Evolutionary conservation across 352 stramenopile species (phyloP), one percentile per base, ranked within the genome.

Genomic region (Globisporangium carolinianum): DNA sequence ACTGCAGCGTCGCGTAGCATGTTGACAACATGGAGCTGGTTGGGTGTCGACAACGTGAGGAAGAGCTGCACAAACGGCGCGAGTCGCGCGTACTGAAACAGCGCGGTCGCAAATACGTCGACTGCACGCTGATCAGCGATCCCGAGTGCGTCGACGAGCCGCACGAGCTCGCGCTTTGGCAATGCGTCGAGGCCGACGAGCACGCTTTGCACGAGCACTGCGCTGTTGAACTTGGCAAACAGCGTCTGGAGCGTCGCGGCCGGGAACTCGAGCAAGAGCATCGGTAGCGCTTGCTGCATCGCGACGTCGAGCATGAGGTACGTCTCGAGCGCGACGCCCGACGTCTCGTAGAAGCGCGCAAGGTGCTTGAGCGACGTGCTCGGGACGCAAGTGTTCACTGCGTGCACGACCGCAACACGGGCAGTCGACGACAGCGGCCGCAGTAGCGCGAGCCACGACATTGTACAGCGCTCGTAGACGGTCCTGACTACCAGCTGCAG

Each of bases 291-390:
- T 0, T 45, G 18, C 3, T 53, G 62, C 43, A 86, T 65, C 0
- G 60, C 47, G 0, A 56, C 52, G 37, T 79, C 71, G 1, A 89
- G 46, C 35, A 77, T 73, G 36, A 89, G 56, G 6, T 82, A 61
- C 37, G 66, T 78, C 12, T 49, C 51, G 2, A 76, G 61, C 6
- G 71, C 51, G 4, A 75, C 55, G 0, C 56, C 64, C 0, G 79
- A 78, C 35, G 77, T 78, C 48, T 86, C 72, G 62, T 78, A 75
- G 51, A 89, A 89, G 14, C 67, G 64, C 17, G 63, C 73, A 12
- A 89, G 69, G 15, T 84, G 78, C 51, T 78, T 82, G 38, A 87
- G 53, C 6, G 74, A 70, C 0, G 60, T 53, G 3, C 61, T 63
- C 10, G 71, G 55, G 10, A 79, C 53, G 12, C 37, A 5, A 73